phyloP scores from a whole-genome alignment of 306 rosid species.

The Purshia tridentata region DNA sequence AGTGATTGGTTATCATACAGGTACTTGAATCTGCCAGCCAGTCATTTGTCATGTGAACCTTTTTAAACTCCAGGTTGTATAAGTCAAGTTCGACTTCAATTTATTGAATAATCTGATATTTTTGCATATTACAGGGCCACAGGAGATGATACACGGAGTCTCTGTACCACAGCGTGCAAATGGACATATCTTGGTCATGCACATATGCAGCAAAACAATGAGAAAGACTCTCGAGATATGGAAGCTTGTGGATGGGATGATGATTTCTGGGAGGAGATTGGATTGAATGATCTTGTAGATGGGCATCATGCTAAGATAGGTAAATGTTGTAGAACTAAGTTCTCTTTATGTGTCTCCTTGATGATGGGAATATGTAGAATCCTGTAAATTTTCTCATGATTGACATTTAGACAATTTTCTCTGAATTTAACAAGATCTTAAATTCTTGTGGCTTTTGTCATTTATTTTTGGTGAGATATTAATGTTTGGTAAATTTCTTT shows the following conservation, averaged over 20 bases:
- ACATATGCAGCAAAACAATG: constrained; percentile 73
- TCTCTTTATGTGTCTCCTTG: background rate
- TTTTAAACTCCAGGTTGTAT: constrained; percentile 15
- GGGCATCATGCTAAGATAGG: constrained; percentile 99
- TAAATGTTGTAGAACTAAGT: constrained; percentile 19
- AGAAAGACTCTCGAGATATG: constrained; percentile 74
- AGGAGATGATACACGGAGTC: constrained; percentile 93
- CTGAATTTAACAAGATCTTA: constrained; percentile 3
- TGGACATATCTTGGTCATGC: constrained; percentile 99
- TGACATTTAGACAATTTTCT: background rate
- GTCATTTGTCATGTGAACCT: constrained; percentile 14
- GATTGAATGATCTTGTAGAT: constrained; percentile 89
- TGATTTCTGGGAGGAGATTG: constrained; percentile 99
- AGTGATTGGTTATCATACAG: constrained; percentile 99
- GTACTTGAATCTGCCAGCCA: constrained; percentile 38
- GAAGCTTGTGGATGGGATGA: constrained; percentile 99
- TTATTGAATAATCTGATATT: constrained; percentile 17
- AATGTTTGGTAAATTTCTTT: background rate
- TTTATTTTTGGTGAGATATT: background rate
- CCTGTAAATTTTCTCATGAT: background rate
- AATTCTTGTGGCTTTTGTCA: background rate
- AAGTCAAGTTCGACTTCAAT: constrained; percentile 24
- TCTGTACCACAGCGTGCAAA: constrained; percentile 95
- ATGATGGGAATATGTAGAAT: background rate
- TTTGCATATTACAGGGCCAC: constrained; percentile 67